These are phyloP conservation scores for Xylaria longipes DNA, from an alignment of 495 filamentous ascomycete species.

Conservation along the genomic window DNA sequence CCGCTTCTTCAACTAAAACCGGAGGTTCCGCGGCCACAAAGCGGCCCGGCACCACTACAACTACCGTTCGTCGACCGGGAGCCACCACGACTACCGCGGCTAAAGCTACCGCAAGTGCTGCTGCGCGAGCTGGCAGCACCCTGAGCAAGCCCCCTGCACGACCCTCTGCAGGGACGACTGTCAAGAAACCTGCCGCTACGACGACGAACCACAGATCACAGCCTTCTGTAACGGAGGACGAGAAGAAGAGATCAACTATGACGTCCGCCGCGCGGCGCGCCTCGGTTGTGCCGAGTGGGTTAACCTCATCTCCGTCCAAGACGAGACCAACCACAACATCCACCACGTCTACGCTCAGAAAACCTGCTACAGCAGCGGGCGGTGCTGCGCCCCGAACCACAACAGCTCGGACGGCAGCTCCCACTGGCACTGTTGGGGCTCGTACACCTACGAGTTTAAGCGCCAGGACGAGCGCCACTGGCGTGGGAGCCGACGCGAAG, in stretches of 20 bases:
- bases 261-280: conserved; percentile 49
- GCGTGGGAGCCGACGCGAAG: conserved; percentile 52
- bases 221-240: conserved; percentile 55
- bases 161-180: conserved; percentile 38
- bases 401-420: conserved; percentile 35
- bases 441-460: conserved; percentile 40
- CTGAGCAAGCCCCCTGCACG: conserved; percentile 50
- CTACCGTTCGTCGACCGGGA: conserved; percentile 39
- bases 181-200: conserved; percentile 47
- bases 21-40: conserved; percentile 37
- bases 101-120: conserved; percentile 48
- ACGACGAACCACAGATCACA: conserved; percentile 47
- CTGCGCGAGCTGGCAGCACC: conserved; percentile 44
- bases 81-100: conserved; percentile 41
- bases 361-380: conserved; percentile 43
- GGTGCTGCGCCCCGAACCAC: conserved; percentile 41
- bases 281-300: conserved; percentile 41
- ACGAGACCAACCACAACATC: conserved; percentile 43
- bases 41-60: conserved; percentile 38
- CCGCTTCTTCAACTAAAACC: conserved; percentile 37
- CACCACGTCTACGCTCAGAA: conserved; percentile 48
- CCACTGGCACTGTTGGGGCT: conserved; percentile 34
- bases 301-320: conserved; percentile 50
- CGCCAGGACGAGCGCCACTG: conserved; percentile 41
- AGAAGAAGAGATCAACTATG: conserved; percentile 51